Percentiles rank a stretch among this genome's conserved stretches.
Conservation (phyloP, 2,329 filamentous ascomycete genomes). For the Colletotrichum sidae region DNA sequence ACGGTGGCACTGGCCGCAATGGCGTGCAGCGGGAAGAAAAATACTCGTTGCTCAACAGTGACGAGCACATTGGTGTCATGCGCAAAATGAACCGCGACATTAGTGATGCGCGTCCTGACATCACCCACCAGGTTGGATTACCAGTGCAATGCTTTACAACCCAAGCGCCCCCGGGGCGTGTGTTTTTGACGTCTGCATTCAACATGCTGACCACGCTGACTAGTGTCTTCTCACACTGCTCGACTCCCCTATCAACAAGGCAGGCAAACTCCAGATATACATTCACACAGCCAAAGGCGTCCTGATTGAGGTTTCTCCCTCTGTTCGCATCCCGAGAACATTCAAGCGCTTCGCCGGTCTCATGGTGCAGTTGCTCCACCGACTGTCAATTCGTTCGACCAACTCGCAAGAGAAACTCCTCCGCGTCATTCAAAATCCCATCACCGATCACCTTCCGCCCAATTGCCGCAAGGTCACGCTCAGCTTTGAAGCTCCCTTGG, state of each 20-base stretch:
- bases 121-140: slow-evolving; percentile 90
- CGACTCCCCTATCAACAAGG: slow-evolving; percentile 98
- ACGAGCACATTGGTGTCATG: slow-evolving; percentile 99
- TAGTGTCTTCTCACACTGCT: slow-evolving; percentile 97
- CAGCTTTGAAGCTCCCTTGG: slow-evolving; percentile 90
- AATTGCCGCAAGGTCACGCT: slow-evolving; percentile 98
- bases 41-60: slow-evolving; percentile 97
- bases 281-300: slow-evolving; percentile 98
- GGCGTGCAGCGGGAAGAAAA: slow-evolving; percentile 85
- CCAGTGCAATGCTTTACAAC: slow-evolving; percentile 36
- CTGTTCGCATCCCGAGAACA: slow-evolving; percentile 95
- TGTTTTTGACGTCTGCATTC: slow-evolving; percentile 51
- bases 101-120: slow-evolving; percentile 96
- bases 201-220: slow-evolving; percentile 56
- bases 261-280: slow-evolving; percentile 96
- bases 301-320: slow-evolving; percentile 97
- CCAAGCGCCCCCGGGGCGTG: slow-evolving; percentile 41
- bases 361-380: slow-evolving; percentile 97
- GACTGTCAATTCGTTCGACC: slow-evolving; percentile 94
- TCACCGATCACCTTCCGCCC: slow-evolving; percentile 94
- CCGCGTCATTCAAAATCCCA: slow-evolving; percentile 97
- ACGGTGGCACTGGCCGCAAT: slow-evolving; percentile 74
- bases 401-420: slow-evolving; percentile 98
- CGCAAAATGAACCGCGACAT: slow-evolving; percentile 99
- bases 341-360: slow-evolving; percentile 99